Base-by-base conservation (phyloP, 305 asterid species). In the Solanum chacoense region DNA sequence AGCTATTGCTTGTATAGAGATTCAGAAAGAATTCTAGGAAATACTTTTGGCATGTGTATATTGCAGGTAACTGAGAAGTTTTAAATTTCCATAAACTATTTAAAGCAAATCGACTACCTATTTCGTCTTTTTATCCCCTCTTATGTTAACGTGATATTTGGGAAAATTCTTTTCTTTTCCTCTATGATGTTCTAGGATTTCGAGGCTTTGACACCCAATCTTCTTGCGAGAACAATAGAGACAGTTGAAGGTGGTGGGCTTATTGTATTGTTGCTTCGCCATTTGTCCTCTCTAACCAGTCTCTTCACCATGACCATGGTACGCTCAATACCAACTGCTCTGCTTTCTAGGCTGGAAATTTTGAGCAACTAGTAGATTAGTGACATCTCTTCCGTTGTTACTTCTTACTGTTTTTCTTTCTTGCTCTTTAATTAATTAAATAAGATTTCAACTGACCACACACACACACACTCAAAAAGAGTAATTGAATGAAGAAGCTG, bases 231-330 rank as follows among this genome's bases (percentile, higher is more conserved):
- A 94, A 97, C 99, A 84, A 94, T 97, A 91, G 99, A 97, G 93
- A 97, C 99, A 75, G 99, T 97, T 91, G 99, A 94, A 93, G 99
- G 99, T 88, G 99, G 99, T 91, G 99, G 99, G 85, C 88, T 97
- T 95, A 94, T 97, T 89, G 91, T 97, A 65, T 92, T 97, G 93
- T 92, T 97, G 92, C 96, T 97, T 75, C 98, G 97, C 87, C 93
- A 98, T 36, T 92, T 97, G 89, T 92, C 98, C 85, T 96, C 99
- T 20, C 98, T 97, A 85, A 94, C 98, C 67, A 94, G 98, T 87
- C 95, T 97, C 79, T 94, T 74, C 95, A 94, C 99, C 73, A 97
- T 97, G 99, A 98, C 93, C 88, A 97, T 96, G 99, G 99, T 96
- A 96, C 84, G 90, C 50, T 36, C 85, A 78, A 79, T 67, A 77